phyloP scores from a whole-genome alignment of 2,329 filamentous ascomycete genomes.

The Penicillium sumatraense region DNA sequence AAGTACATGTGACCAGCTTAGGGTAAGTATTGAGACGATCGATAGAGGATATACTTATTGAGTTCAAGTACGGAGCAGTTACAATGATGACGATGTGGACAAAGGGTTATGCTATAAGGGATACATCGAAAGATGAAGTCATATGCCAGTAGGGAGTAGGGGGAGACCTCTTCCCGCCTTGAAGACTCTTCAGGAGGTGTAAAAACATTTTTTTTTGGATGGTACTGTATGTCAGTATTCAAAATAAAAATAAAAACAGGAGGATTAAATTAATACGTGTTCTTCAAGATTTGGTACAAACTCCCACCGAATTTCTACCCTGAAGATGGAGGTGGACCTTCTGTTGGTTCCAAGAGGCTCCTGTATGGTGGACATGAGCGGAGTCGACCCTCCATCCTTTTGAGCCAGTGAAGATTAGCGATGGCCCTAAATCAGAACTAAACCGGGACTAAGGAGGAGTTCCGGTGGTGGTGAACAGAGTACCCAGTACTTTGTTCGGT shows the following conservation, averaged over 20 bases:
- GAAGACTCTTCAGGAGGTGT: no score
- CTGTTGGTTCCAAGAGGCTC: not conserved
- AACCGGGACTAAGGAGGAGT: not conserved
- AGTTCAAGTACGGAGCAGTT: not conserved
- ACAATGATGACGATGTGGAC: not conserved
- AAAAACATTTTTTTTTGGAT: no score
- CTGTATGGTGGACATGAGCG: not conserved
- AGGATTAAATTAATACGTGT: conserved; percentile 9
- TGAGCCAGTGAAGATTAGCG: not conserved
- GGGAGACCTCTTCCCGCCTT: no score
- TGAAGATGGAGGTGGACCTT: conserved; percentile 14
- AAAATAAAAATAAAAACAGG: not conserved
- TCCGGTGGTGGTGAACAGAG: not conserved
- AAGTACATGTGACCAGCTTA: conserved; percentile 2
- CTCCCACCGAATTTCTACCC: conserved; percentile 10
- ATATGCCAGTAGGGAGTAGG: conserved; percentile 13
- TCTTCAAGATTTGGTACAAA: conserved; percentile 23
- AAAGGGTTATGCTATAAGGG: not conserved
- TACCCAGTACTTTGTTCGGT: conserved; percentile 4
- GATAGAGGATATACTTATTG: not conserved
- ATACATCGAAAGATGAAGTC: conserved; percentile 6
- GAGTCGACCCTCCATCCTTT: not conserved
- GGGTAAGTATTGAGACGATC: not conserved
- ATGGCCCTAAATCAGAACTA: conserved; percentile 1
- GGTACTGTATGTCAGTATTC: no score